Percentiles rank a stretch among this genome's conserved stretches.
These are phyloP conservation scores for Ramularia collo-cygni DNA, from an alignment of 2,329 filamentous ascomycete genomes.

Conservation along the genomic window DNA sequence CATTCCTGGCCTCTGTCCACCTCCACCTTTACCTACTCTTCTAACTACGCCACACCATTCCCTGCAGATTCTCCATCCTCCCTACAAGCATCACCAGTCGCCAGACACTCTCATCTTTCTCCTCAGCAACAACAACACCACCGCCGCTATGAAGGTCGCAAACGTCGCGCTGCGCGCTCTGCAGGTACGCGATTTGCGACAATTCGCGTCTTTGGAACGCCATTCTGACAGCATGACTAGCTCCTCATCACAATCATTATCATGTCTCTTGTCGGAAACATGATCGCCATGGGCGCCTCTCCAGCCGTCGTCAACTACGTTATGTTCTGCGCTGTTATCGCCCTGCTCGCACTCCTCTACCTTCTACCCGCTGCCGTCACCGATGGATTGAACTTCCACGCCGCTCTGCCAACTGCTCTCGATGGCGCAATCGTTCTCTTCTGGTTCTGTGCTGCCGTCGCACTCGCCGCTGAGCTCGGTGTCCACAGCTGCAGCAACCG, in stretches of 20 bases:
- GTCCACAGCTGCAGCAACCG: constrained; percentile 60
- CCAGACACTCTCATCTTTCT: too few species aligned
- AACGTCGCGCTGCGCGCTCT: too few species aligned
- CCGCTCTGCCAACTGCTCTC: constrained; percentile 48
- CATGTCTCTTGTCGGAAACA: constrained; percentile 57
- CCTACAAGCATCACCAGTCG: too few species aligned
- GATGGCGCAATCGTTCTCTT: constrained; percentile 59
- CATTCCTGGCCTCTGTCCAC: too few species aligned
- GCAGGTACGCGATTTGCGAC: too few species aligned
- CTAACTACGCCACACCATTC: too few species aligned
- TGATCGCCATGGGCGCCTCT: constrained; percentile 46
- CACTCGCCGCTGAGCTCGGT: constrained; percentile 62
- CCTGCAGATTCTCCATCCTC: too few species aligned
- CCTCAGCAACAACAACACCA: too few species aligned
- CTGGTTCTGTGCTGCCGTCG: constrained; percentile 63
- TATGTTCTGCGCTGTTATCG: constrained; percentile 63
- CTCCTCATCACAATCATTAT: constrained; percentile 55
- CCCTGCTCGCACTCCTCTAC: constrained; percentile 59
- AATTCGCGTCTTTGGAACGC: not conserved
- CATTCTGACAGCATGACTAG: constrained; percentile 30
- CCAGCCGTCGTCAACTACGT: constrained; percentile 53
- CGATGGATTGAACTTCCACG: constrained; percentile 44
- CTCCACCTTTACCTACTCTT: too few species aligned
- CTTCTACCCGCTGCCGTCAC: constrained; percentile 53
- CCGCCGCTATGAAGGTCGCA: too few species aligned